Evolutionary conservation across 139 green algal species (phyloP).

Genomic region (Marvania coccoides): DNA sequence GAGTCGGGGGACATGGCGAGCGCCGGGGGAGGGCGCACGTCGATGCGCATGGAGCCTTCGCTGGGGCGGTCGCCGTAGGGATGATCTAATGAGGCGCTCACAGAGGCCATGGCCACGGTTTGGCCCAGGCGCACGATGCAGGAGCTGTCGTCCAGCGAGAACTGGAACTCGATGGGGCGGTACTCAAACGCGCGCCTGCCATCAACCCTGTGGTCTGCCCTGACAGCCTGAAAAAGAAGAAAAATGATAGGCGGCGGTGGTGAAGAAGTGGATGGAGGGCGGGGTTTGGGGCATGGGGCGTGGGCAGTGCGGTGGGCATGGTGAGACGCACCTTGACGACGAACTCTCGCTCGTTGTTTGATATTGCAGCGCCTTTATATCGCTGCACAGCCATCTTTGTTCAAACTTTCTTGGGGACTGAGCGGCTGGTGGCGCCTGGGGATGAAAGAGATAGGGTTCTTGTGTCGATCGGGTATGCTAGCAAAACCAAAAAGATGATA

Average conservation of each 20-base stretch:
- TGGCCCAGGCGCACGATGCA: conserved; percentile 57
- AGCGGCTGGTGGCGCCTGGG: no score
- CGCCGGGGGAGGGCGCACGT: conserved; percentile 62
- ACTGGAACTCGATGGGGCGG: conserved; percentile 26
- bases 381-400: conserved; percentile 18
- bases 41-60: conserved; percentile 73
- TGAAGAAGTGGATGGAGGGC: neutral
- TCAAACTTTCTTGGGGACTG: no score
- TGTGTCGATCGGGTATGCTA: no score
- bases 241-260: no score
- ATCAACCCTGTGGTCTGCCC: conserved; percentile 46
- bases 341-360: conserved; percentile 66
- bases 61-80: conserved; percentile 64
- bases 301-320: neutral
- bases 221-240: conserved; percentile 43
- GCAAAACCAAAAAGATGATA: no score
- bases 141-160: conserved; percentile 42
- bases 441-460: no score
- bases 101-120: conserved; percentile 61
- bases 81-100: conserved; percentile 51
- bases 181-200: conserved; percentile 41
- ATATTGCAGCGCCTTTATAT: conserved; percentile 40
- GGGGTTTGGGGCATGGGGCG: neutral
- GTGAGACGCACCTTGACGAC: conserved; percentile 51
- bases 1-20: conserved; percentile 30